These are phyloP conservation scores for Canavalia ensiformis DNA, from an alignment of 306 rosid species.

Conservation along the genomic window DNA sequence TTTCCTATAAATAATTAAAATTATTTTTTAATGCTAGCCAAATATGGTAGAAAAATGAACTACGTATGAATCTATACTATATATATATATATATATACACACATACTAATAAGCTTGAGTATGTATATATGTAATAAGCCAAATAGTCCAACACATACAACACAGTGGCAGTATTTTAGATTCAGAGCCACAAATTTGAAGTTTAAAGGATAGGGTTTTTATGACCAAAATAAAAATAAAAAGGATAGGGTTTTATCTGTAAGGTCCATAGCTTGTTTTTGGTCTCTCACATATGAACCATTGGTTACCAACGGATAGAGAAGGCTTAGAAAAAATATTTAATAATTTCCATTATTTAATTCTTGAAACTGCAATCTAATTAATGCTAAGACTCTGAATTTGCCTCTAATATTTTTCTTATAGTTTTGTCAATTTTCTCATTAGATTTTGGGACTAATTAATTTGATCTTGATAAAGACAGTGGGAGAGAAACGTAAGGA, in stretches of 20 bases:
- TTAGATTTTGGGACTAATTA: background rate
- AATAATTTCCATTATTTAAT: background rate
- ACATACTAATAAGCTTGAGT: background rate
- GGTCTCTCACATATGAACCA: slow-evolving; percentile 52
- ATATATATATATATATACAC: no score
- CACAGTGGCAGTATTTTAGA: background rate
- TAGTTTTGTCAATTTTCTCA: background rate
- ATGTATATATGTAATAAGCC: background rate
- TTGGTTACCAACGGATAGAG: slow-evolving; percentile 43
- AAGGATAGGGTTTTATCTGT: slow-evolving; percentile 72
- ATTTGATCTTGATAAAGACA: background rate
- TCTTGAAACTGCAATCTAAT: background rate
- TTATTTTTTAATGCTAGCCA: background rate
- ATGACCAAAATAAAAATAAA: no score
- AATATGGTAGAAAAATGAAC: background rate
- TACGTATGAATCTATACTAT: background rate
- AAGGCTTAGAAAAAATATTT: background rate
- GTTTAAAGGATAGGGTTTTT: slow-evolving; percentile 62
- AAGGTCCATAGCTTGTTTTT: slow-evolving; percentile 45
- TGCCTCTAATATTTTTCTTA: background rate
- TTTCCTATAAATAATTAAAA: background rate
- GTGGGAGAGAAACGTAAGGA: background rate
- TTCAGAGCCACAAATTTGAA: slow-evolving; percentile 53
- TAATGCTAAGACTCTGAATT: background rate
- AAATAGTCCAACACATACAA: background rate